Conservation (phyloP, 108 stramenopile species). For the Seminavis robusta region DNA sequence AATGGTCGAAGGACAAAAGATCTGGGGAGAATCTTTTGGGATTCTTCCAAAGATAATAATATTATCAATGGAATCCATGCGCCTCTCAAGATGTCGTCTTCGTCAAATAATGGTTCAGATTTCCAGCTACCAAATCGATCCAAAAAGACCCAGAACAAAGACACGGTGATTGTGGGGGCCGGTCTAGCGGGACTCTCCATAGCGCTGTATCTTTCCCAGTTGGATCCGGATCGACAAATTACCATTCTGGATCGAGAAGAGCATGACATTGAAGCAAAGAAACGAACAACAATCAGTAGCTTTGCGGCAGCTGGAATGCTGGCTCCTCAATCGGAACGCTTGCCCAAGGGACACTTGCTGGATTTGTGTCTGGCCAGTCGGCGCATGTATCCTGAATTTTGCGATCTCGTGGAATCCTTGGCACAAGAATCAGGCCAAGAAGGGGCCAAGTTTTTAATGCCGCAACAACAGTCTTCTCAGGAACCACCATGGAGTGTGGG, state of each 20-base stretch:
- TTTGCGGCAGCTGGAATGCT: slow-evolving; percentile 86
- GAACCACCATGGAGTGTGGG: slow-evolving; percentile 68
- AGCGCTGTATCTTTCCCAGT: slow-evolving; percentile 57
- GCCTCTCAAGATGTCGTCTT: no score
- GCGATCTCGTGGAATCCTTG: slow-evolving; percentile 53
- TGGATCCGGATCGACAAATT: slow-evolving; percentile 65
- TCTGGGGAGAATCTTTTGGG: no score
- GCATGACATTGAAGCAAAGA: slow-evolving; percentile 15
- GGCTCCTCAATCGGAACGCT: slow-evolving; percentile 86
- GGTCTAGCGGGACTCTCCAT: slow-evolving; percentile 78
- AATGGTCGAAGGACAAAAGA: no score
- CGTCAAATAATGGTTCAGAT: no score
- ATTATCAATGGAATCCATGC: no score
- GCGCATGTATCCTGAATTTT: slow-evolving; percentile 72
- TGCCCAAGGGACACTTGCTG: slow-evolving; percentile 76
- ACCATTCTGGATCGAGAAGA: slow-evolving; percentile 62
- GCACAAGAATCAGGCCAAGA: slow-evolving; percentile 62
- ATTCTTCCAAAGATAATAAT: no score
- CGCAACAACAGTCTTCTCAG: slow-evolving; percentile 1
- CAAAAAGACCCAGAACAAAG: slow-evolving; percentile 41
- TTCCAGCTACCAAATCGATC: no score
- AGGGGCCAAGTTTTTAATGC: slow-evolving; percentile 42
- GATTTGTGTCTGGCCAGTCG: slow-evolving; percentile 78
- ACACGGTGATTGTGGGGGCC: slow-evolving; percentile 72
- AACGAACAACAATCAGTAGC: slow-evolving; percentile 21